Percentiles rank a stretch among this genome's conserved stretches.
Evolutionary conservation across 1,139 yeast genomes (phyloP).

Genomic region (Taphrina pruni): DNA sequence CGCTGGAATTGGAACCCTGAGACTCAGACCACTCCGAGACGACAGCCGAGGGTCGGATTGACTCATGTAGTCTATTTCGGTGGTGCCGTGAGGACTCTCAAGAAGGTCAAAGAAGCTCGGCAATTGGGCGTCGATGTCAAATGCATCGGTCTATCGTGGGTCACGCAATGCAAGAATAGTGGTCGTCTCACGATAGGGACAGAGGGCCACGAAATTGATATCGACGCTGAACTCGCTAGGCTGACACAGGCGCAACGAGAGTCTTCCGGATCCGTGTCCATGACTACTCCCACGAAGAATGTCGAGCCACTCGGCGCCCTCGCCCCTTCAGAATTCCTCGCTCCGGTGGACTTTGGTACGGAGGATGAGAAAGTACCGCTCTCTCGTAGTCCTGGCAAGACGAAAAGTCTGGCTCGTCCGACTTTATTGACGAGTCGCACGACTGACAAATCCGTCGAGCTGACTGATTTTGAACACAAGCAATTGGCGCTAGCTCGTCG

Average conservation of each 20-base stretch:
- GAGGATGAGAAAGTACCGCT: not conserved
- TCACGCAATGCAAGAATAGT: slow-evolving; percentile 16
- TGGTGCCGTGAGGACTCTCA: slow-evolving; percentile 31
- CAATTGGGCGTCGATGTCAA: slow-evolving; percentile 20
- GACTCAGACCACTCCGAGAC: slow-evolving; percentile 26
- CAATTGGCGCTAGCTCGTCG: slow-evolving; percentile 29
- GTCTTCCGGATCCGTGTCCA: not conserved
- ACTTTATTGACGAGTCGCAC: not conserved
- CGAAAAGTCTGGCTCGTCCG: not conserved
- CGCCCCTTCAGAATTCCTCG: not conserved
- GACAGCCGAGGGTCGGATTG: slow-evolving; percentile 19
- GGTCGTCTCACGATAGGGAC: slow-evolving; percentile 31
- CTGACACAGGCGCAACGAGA: not conserved
- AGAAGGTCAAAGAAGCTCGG: slow-evolving; percentile 31
- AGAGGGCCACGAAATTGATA: slow-evolving; percentile 30
- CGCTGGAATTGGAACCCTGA: slow-evolving; percentile 42
- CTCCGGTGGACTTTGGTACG: slow-evolving; percentile 9
- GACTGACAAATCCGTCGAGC: not conserved
- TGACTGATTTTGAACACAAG: slow-evolving; percentile 18
- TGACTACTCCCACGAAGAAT: not conserved
- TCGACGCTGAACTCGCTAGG: slow-evolving; percentile 21
- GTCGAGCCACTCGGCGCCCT: not conserved
- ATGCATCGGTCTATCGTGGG: slow-evolving; percentile 34
- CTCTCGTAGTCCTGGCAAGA: slow-evolving; percentile 4
- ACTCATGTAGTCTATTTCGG: slow-evolving; percentile 38